These are phyloP conservation scores for Sporisorium iseilematis-ciliati DNA, from an alignment of 1,284 basidiomycete genomes.

Conservation along the genomic window DNA sequence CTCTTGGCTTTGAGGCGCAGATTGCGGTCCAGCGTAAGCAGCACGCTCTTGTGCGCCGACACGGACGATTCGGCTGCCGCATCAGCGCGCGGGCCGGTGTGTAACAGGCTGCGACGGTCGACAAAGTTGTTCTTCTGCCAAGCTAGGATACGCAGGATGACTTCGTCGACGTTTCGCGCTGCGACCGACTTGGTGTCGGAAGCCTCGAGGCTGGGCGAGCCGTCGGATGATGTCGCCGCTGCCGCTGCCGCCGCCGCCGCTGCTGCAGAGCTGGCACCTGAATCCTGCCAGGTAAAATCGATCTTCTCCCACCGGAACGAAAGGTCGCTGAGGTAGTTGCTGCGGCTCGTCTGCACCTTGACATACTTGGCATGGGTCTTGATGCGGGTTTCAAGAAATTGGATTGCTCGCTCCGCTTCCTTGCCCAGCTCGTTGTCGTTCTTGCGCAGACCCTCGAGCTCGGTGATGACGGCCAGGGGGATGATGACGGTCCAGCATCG, in stretches of 20 bases:
- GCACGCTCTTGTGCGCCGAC: slow-evolving; percentile 81
- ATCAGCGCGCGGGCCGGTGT: slow-evolving; percentile 60
- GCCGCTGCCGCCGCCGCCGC: not conserved
- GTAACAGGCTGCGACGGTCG: slow-evolving; percentile 78
- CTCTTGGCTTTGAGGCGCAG: slow-evolving; percentile 74
- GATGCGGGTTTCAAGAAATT: slow-evolving; percentile 80
- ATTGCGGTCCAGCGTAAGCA: slow-evolving; percentile 91
- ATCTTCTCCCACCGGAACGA: slow-evolving; percentile 86
- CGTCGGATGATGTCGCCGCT: slow-evolving; percentile 1
- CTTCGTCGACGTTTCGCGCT: slow-evolving; percentile 90
- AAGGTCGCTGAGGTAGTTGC: slow-evolving; percentile 89
- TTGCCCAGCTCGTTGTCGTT: slow-evolving; percentile 77
- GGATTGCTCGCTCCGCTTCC: slow-evolving; percentile 78
- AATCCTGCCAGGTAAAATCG: slow-evolving; percentile 74
- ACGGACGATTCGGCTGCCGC: slow-evolving; percentile 30
- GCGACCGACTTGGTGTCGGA: slow-evolving; percentile 66
- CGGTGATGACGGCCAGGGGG: slow-evolving; percentile 85
- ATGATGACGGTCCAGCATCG: slow-evolving; percentile 88
- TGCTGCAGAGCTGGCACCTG: not conserved
- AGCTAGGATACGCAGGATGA: slow-evolving; percentile 88
- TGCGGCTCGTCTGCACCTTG: slow-evolving; percentile 93
- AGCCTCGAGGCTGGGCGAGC: slow-evolving; percentile 21
- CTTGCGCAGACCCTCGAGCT: slow-evolving; percentile 87
- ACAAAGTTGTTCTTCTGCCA: slow-evolving; percentile 95
- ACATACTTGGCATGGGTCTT: slow-evolving; percentile 81